phyloP scores from a whole-genome alignment of 441 rosid species.

The Croton setiger region DNA sequence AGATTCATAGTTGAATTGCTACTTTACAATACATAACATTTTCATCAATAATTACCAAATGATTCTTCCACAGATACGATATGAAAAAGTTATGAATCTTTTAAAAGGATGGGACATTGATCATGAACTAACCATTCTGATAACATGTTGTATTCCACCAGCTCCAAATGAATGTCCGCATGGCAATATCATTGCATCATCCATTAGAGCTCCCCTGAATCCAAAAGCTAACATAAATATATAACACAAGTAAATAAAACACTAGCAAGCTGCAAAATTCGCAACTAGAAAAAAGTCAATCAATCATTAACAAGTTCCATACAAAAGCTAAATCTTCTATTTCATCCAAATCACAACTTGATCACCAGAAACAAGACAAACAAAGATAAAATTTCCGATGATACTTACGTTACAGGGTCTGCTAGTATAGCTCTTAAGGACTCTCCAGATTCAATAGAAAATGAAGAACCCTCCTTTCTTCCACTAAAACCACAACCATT shows the following conservation, averaged over 20 bases:
- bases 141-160: slow-evolving; percentile 58
- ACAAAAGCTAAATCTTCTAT: background rate
- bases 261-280: slow-evolving; percentile 3
- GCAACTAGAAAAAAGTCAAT: background rate
- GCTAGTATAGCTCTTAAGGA: slow-evolving; percentile 67
- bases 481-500: slow-evolving; percentile 70
- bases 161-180: slow-evolving; percentile 93
- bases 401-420: slow-evolving; percentile 76
- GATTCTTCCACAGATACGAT: background rate
- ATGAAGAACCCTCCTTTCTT: slow-evolving; percentile 53
- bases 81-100: background rate
- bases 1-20: background rate
- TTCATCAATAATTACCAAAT: background rate
- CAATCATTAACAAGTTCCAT: background rate
- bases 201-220: slow-evolving; percentile 77
- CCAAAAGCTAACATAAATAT: slow-evolving; percentile 23
- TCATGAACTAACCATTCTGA: slow-evolving; percentile 48
- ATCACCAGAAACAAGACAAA: background rate
- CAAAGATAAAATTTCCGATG: background rate
- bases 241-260: slow-evolving; percentile 9
- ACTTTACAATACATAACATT: background rate
- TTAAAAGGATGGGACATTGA: background rate
- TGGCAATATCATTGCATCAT: slow-evolving; percentile 83
- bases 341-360: background rate
- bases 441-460: slow-evolving; percentile 57